phyloP scores from a whole-genome alignment of 2,329 filamentous ascomycete species.

The Huntiella savannae region DNA sequence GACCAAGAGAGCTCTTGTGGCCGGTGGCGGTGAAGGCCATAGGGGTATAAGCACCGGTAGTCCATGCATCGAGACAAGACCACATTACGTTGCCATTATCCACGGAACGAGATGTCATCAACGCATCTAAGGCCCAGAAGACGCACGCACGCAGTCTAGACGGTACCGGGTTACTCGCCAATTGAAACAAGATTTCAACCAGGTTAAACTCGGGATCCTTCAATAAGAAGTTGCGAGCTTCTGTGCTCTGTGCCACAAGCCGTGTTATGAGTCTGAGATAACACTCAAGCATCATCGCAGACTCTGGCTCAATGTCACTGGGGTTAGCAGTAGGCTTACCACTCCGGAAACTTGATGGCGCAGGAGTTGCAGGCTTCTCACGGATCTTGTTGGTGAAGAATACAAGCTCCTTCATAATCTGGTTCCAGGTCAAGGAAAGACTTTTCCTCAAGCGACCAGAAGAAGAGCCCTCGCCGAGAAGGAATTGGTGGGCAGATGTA shows the following conservation, averaged over 20 bases:
- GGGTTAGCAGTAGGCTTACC: constrained; percentile 44
- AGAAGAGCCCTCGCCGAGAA: constrained; percentile 60
- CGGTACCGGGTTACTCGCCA: constrained; percentile 60
- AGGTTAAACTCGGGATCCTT: constrained; percentile 46
- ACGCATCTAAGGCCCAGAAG: constrained; percentile 56
- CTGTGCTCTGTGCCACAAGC: constrained; percentile 53
- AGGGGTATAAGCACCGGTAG: constrained; percentile 37
- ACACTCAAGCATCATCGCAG: constrained; percentile 87
- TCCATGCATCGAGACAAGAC: constrained; percentile 62
- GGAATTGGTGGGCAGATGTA: constrained; percentile 67
- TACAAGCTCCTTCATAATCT: constrained; percentile 78
- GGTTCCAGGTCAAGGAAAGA: constrained; percentile 74
- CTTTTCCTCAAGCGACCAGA: constrained; percentile 64
- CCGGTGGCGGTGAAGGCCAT: constrained; percentile 10
- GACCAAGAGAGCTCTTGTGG: constrained; percentile 13
- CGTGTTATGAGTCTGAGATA: constrained; percentile 79
- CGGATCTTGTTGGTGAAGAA: constrained; percentile 66
- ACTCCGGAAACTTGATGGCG: constrained; percentile 27
- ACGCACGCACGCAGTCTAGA: constrained; percentile 64
- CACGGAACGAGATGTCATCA: constrained; percentile 56
- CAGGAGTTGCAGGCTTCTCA: constrained; percentile 39
- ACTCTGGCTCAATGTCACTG: constrained; percentile 73
- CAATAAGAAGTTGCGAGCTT: constrained; percentile 56
- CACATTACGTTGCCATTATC: constrained; percentile 57
- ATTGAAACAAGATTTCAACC: constrained; percentile 53